phyloP scores from a whole-genome alignment of 2,329 filamentous ascomycete genomes.

The Daldinia eschscholtzii region DNA sequence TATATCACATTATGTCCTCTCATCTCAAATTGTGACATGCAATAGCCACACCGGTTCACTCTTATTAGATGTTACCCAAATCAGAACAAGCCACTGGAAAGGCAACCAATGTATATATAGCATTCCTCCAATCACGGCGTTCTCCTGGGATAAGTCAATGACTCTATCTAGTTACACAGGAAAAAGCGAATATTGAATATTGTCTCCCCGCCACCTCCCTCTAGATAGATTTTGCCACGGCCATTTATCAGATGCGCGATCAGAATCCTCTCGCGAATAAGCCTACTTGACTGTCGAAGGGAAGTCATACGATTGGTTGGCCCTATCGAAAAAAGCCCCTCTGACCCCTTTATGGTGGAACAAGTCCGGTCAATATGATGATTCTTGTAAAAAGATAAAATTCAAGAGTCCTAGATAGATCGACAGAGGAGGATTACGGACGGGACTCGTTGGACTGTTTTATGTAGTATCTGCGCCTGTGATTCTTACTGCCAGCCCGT shows the following conservation, averaged over 20 bases:
- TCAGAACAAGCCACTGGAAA: not conserved
- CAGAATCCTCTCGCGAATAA: not conserved
- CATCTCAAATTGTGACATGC: not conserved
- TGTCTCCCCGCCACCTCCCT: constrained; percentile 7
- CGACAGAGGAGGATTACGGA: not conserved
- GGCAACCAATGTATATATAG: not conserved
- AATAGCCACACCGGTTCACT: not conserved
- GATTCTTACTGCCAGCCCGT: not conserved
- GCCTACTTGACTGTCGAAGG: not conserved
- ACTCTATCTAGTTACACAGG: not conserved
- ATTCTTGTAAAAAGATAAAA: not conserved
- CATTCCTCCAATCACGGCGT: not conserved
- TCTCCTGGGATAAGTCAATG: not conserved
- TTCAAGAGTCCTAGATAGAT: not conserved
- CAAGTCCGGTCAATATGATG: not conserved
- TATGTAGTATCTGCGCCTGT: not conserved
- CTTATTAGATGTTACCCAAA: constrained; percentile 1
- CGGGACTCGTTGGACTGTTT: not conserved
- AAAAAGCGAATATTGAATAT: not conserved
- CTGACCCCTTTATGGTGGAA: not conserved
- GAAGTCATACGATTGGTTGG: not conserved
- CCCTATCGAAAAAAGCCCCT: not conserved
- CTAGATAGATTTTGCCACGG: not conserved
- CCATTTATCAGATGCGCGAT: not conserved
- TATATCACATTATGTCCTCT: constrained; percentile 3